Conservation (phyloP, 208 protist species). For the Novymonas esmeraldas region DNA sequence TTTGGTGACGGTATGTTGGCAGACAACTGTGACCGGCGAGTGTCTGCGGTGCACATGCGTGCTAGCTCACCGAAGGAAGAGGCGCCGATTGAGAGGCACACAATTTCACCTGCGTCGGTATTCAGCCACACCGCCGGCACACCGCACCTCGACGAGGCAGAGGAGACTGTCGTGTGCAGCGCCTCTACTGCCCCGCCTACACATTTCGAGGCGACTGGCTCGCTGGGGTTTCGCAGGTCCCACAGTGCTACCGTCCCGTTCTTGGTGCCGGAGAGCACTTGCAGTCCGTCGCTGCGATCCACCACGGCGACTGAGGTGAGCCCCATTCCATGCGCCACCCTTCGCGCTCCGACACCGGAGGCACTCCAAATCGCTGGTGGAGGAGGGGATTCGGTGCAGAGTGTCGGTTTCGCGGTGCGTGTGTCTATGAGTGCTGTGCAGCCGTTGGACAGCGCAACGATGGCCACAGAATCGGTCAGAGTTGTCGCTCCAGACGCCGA, state of each 20-base stretch:
- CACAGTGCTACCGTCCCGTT: constrained; percentile 57
- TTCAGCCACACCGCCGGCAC: constrained; percentile 37
- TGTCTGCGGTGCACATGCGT: constrained; percentile 28
- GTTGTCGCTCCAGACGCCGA: constrained; percentile 34
- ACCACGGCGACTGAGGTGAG: constrained; percentile 14
- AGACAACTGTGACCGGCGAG: constrained; percentile 24
- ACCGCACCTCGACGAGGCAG: constrained; percentile 9
- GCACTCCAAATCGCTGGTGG: constrained; percentile 13
- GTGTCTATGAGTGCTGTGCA: constrained; percentile 46
- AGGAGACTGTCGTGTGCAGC: background rate
- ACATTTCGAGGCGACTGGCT: constrained; percentile 26
- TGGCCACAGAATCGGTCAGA: constrained; percentile 34
- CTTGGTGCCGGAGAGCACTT: constrained; percentile 52
- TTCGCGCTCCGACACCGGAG: background rate
- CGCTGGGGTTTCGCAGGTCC: constrained; percentile 49
- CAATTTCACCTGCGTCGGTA: constrained; percentile 26
- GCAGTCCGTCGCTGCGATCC: constrained; percentile 13
- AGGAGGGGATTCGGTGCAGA: constrained; percentile 17
- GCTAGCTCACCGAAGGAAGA: constrained; percentile 25
- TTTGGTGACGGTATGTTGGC: constrained; percentile 42
- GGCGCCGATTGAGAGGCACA: constrained; percentile 23
- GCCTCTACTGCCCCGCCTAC: constrained; percentile 19
- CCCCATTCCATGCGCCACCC: background rate
- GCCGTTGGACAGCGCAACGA: constrained; percentile 59
- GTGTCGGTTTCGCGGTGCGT: constrained; percentile 9